phyloP scores from a whole-genome alignment of 306 rosid genomes.

The Vigna hirtella region DNA sequence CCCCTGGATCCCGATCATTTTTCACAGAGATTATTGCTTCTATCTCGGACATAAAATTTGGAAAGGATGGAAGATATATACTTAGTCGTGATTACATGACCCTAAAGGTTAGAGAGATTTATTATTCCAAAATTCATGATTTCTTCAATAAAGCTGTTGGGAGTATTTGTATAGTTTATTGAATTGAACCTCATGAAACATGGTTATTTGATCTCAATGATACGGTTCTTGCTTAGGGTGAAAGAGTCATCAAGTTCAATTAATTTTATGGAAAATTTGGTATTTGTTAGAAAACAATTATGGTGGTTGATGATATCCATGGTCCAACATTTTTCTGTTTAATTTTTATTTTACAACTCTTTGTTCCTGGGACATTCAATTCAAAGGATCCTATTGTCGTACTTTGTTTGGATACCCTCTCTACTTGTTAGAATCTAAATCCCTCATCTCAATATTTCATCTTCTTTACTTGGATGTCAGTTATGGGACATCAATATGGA shows the following conservation, averaged over 20 bases:
- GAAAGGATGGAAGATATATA: slow-evolving; percentile 90
- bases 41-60: slow-evolving; percentile 92
- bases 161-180: slow-evolving; percentile 22
- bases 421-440: slow-evolving; percentile 5
- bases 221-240: slow-evolving; percentile 23
- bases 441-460: not conserved
- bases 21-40: slow-evolving; percentile 99
- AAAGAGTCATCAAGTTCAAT: slow-evolving; percentile 16
- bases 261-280: slow-evolving; percentile 25
- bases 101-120: slow-evolving; percentile 74
- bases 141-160: slow-evolving; percentile 12
- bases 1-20: slow-evolving; percentile 96
- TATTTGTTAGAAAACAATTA: not conserved
- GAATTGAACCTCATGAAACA: slow-evolving; percentile 12
- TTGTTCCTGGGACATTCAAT: not conserved
- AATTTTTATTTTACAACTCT: slow-evolving; percentile 25
- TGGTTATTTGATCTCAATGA: slow-evolving; percentile 13
- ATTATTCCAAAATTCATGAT: slow-evolving; percentile 36
- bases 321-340: not conserved
- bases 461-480: slow-evolving; percentile 57
- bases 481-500: slow-evolving; percentile 99
- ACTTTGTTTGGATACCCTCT: slow-evolving; percentile 12
- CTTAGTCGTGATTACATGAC: slow-evolving; percentile 99
- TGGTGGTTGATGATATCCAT: not conserved
- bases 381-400: slow-evolving; percentile 1